A percentile compares a stretch with the other conserved stretches of the same genome.
These are phyloP conservation scores for Dothideomycetidae sp. DNA, from an alignment of 2,329 filamentous ascomycete genomes.

Conservation along the genomic window DNA sequence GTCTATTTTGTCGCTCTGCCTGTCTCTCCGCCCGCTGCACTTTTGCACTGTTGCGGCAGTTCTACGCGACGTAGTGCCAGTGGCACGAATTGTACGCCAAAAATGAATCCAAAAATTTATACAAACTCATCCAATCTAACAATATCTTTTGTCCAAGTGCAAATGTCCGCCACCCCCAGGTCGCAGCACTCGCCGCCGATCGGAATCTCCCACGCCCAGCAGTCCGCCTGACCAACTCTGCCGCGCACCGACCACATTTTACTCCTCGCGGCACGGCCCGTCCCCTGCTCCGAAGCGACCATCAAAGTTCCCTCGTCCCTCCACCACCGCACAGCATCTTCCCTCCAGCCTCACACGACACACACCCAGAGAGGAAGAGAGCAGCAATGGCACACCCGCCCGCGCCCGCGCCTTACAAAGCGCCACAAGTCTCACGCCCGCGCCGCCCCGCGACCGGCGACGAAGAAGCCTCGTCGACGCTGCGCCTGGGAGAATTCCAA, in stretches of 20 bases:
- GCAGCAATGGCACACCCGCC: slow-evolving; percentile 22
- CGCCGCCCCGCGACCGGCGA: slow-evolving; percentile 61
- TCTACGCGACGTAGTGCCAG: too few relatives aligned
- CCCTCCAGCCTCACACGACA: background rate
- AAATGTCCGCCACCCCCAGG: too few relatives aligned
- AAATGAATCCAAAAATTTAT: too few relatives aligned
- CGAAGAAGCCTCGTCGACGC: slow-evolving; percentile 68
- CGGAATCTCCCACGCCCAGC: background rate
- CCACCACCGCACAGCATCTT: background rate
- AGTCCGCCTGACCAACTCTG: background rate
- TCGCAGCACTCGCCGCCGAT: too few relatives aligned
- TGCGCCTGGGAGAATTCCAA: slow-evolving; percentile 88
- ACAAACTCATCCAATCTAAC: too few relatives aligned
- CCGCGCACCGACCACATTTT: slow-evolving; percentile 1
- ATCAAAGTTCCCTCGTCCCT: background rate
- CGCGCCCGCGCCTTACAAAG: slow-evolving; percentile 11
- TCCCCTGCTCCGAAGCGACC: background rate
- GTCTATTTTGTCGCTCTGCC: too few relatives aligned
- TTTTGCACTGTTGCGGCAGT: too few relatives aligned
- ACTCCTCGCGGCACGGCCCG: background rate
- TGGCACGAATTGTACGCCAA: too few relatives aligned
- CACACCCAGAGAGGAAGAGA: too few relatives aligned
- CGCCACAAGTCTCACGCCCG: slow-evolving; percentile 33
- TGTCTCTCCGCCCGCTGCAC: too few relatives aligned
- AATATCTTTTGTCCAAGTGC: too few relatives aligned